Conservation (phyloP, 345 rosid genomes). For the Tarenaya hassleriana region DNA sequence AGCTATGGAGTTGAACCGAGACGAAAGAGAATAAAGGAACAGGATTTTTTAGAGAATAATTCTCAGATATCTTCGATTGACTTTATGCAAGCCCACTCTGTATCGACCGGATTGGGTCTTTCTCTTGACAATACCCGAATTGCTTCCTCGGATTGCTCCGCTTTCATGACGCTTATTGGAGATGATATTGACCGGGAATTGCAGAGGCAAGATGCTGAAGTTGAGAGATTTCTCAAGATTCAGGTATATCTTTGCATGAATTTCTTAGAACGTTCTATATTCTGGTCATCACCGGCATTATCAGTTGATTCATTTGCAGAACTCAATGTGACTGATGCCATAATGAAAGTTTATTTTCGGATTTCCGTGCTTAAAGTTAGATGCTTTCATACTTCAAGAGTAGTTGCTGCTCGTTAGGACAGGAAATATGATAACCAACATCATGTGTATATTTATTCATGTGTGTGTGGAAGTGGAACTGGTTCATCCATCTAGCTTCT, state of each 20-base stretch:
- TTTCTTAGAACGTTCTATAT: background rate
- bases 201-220: constrained; percentile 61
- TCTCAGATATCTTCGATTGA: constrained; percentile 74
- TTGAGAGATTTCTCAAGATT: constrained; percentile 65
- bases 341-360: too few species aligned
- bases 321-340: too few species aligned
- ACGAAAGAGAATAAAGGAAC: constrained; percentile 58
- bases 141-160: constrained; percentile 56
- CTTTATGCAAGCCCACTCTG: constrained; percentile 54
- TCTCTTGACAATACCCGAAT: constrained; percentile 59
- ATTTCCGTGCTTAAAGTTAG: too few species aligned
- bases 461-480: too few species aligned
- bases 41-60: constrained; percentile 60
- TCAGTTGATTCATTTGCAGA: too few species aligned
- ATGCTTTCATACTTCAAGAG: too few species aligned
- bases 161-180: constrained; percentile 50
- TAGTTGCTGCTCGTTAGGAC: too few species aligned
- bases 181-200: constrained; percentile 63
- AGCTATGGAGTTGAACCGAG: constrained; percentile 50
- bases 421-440: too few species aligned
- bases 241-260: constrained; percentile 38
- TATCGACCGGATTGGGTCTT: constrained; percentile 81
- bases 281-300: background rate
- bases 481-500: too few species aligned
- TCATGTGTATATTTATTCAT: too few species aligned